Conservation (phyloP, 2,329 filamentous ascomycete genomes). For the Cadophora malorum region DNA sequence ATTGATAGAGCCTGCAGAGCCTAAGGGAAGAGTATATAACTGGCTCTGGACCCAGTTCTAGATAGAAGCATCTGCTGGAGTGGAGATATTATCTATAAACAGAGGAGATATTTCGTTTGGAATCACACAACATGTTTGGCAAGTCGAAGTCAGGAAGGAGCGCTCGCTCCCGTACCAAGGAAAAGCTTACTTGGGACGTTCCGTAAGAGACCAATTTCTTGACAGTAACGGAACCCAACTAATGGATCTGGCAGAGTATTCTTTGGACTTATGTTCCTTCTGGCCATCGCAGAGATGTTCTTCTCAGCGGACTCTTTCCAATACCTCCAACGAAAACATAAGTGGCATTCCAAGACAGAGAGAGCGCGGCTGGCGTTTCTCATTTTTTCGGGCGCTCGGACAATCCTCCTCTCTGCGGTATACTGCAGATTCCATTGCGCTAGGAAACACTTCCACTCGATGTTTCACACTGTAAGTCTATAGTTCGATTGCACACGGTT, state of each 20-base stretch:
- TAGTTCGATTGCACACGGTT: no score
- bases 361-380: slow-evolving; percentile 28
- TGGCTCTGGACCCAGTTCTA: background rate
- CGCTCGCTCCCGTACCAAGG: background rate
- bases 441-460: slow-evolving; percentile 32
- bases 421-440: slow-evolving; percentile 33
- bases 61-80: background rate
- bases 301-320: slow-evolving; percentile 34
- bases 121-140: background rate
- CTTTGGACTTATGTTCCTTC: slow-evolving; percentile 35
- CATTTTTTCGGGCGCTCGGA: slow-evolving; percentile 30
- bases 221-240: background rate
- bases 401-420: slow-evolving; percentile 30
- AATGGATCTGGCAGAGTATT: slow-evolving; percentile 25
- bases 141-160: background rate
- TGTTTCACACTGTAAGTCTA: slow-evolving; percentile 31
- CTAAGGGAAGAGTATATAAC: background rate
- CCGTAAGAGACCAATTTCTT: background rate
- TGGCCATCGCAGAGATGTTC: slow-evolving; percentile 32
- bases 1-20: background rate
- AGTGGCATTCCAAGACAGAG: slow-evolving; percentile 30
- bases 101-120: background rate
- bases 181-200: slow-evolving; percentile 14
- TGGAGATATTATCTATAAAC: background rate
- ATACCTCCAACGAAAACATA: slow-evolving; percentile 35